Evolutionary conservation across 164 flowering plant genomes (phyloP), one percentile per base, ranked within the genome.

Genomic region (Chimonanthus salicifolius): DNA sequence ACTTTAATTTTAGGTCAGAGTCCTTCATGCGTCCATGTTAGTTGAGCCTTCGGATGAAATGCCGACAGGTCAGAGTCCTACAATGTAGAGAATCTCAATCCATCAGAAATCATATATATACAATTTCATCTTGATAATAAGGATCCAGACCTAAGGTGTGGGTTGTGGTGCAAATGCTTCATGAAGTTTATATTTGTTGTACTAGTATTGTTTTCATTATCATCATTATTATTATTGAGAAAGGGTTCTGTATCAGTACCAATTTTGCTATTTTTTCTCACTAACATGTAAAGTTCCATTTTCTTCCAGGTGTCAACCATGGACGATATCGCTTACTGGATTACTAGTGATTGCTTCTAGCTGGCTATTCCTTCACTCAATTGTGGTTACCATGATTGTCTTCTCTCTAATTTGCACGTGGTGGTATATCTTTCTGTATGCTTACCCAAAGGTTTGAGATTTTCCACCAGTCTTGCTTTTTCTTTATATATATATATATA

Each of bases 391-490:
- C 5, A 60, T 81, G 6, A 5, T 85, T 21, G 88, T 83, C 47
- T 47, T 75, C 18, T 70, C 77, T 16, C n/a, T 89, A 13, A 87
- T 91, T 62, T 78, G 80, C 74, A 64, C 85, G 21, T 92, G 99
- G 99, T 94, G 99, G 97, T 92, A 92, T 79, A 85, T 92, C 70
- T 94, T 94, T 78, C 86, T 94, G 45, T 91, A 88, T 74, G 79
- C 94, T 49, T 94, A 92, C 77, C 99, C 99, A 10, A 89, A 94
- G 99, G 99, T 94, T 76, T 58, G 84, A 60, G 47, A 69, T 45
- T 71, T 64, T 11, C n/a, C n/a, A 11, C 60, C 60, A 11, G 16
- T n/a, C 11, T 54, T 54, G 60, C 60, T 4, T 54, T 54, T n/a
- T 15, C 16, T 10, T 54, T 6, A 2, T 54, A 54, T 54, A 54